Percentiles rank a stretch among this genome's conserved stretches.
These are phyloP conservation scores for Populus hybrid DNA, from an alignment of 441 rosid genomes.

Conservation along the genomic window DNA sequence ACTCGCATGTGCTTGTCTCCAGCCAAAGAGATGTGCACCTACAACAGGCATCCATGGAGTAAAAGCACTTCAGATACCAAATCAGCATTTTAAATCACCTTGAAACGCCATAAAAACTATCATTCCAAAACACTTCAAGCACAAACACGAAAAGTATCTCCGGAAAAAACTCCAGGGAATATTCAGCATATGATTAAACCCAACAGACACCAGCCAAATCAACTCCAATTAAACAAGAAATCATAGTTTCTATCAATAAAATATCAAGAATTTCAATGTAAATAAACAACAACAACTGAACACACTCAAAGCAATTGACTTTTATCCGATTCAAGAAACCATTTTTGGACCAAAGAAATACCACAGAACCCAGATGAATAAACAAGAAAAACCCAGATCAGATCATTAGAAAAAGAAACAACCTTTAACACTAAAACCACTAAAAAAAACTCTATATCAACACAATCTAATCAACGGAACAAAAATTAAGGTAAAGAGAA, in stretches of 20 bases:
- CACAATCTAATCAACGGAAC: background rate
- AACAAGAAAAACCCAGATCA: conserved; percentile 23
- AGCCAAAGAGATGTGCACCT: conserved; percentile 94
- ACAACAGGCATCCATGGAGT: conserved; percentile 10
- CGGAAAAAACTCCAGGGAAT: background rate
- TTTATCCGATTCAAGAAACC: background rate
- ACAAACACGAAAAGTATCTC: background rate
- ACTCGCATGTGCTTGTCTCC: conserved; percentile 77
- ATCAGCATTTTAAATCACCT: background rate
- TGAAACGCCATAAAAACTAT: background rate
- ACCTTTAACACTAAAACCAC: background rate
- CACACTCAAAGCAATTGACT: background rate
- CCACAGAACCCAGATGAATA: background rate
- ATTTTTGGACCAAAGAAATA: background rate
- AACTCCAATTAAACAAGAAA: background rate
- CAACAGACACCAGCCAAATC: too few species aligned
- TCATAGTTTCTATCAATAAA: too few species aligned
- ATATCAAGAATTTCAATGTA: background rate
- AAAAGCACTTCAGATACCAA: background rate
- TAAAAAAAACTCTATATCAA: background rate
- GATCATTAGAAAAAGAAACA: conserved; percentile 15
- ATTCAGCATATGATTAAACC: background rate
- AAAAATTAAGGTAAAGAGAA: background rate
- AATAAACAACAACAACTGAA: background rate
- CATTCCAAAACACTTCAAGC: background rate